Conservation (phyloP, 345 rosid genomes). For the Melaleuca quinquenervia region DNA sequence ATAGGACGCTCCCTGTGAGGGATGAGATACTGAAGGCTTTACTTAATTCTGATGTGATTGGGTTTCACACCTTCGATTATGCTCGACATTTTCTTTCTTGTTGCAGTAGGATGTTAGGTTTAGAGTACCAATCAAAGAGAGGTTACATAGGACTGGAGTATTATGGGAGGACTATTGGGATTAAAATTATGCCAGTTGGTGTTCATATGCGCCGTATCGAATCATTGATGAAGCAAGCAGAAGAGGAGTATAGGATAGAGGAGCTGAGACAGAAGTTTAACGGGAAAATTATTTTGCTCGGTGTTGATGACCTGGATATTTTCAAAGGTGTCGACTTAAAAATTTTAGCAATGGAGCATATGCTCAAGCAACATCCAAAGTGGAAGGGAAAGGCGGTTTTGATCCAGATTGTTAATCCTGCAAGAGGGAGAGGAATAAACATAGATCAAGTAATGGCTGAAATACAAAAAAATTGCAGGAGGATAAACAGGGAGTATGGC, state of each 20-base stretch:
- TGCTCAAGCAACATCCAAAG: slow-evolving; percentile 18
- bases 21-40: slow-evolving; percentile 31
- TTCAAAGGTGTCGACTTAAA: slow-evolving; percentile 26
- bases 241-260: slow-evolving; percentile 6
- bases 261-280: slow-evolving; percentile 17
- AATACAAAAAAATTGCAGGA: slow-evolving; percentile 9
- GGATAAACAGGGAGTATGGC: slow-evolving; percentile 21
- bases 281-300: slow-evolving; percentile 20
- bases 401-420: slow-evolving; percentile 31
- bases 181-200: slow-evolving; percentile 37
- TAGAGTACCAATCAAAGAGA: slow-evolving; percentile 32
- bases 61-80: slow-evolving; percentile 41
- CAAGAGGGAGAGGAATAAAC: slow-evolving; percentile 19
- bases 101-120: slow-evolving; percentile 38
- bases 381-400: slow-evolving; percentile 19
- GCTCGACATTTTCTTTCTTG: slow-evolving; percentile 42
- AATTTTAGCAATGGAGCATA: slow-evolving; percentile 24
- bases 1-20: slow-evolving; percentile 28
- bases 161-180: slow-evolving; percentile 30
- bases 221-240: slow-evolving; percentile 14
- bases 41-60: slow-evolving; percentile 31
- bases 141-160: slow-evolving; percentile 35
- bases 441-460: slow-evolving; percentile 12
- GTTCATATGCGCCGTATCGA: slow-evolving; percentile 27
- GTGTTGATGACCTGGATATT: slow-evolving; percentile 27